phyloP scores from a whole-genome alignment of 768 basidiomycete species.

The Psilocybe cubensis region DNA sequence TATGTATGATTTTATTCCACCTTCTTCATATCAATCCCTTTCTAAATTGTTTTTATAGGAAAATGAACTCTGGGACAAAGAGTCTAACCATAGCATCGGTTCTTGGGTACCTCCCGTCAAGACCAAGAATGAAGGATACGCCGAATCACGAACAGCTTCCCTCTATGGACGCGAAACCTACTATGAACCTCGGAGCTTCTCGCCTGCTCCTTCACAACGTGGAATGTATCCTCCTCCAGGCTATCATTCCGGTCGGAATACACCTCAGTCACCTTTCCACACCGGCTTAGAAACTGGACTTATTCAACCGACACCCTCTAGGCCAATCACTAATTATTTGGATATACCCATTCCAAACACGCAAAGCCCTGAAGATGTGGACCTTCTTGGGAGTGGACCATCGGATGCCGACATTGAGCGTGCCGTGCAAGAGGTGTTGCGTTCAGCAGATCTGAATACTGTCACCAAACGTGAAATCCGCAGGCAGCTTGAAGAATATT shows the following conservation, averaged over 20 bases:
- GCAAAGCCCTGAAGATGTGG: slow-evolving; percentile 55
- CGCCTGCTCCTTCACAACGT: slow-evolving; percentile 75
- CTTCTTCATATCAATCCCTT: no score
- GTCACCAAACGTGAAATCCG: slow-evolving; percentile 94
- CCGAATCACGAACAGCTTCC: slow-evolving; percentile 78
- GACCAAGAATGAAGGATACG: slow-evolving; percentile 71
- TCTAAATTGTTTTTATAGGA: slow-evolving; percentile 48
- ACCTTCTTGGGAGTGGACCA: slow-evolving; percentile 47
- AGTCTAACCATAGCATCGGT: slow-evolving; percentile 93
- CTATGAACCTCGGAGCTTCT: slow-evolving; percentile 77
- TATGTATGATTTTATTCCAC: slow-evolving; percentile 66
- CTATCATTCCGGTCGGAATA: slow-evolving; percentile 79
- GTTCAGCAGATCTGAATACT: slow-evolving; percentile 81
- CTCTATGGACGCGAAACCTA: slow-evolving; percentile 87
- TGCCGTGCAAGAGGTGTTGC: slow-evolving; percentile 74
- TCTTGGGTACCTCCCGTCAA: slow-evolving; percentile 88
- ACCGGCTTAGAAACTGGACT: slow-evolving; percentile 37
- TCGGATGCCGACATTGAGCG: slow-evolving; percentile 74
- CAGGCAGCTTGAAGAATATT: slow-evolving; percentile 78
- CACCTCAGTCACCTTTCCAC: slow-evolving; percentile 57
- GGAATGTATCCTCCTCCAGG: slow-evolving; percentile 65
- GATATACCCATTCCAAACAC: slow-evolving; percentile 66
- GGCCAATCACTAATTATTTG: slow-evolving; percentile 78
- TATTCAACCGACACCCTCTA: slow-evolving; percentile 67
- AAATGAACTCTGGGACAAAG: slow-evolving; percentile 98